Conservation (phyloP, 139 green algal species). For the Ettlia oleoabundans region DNA sequence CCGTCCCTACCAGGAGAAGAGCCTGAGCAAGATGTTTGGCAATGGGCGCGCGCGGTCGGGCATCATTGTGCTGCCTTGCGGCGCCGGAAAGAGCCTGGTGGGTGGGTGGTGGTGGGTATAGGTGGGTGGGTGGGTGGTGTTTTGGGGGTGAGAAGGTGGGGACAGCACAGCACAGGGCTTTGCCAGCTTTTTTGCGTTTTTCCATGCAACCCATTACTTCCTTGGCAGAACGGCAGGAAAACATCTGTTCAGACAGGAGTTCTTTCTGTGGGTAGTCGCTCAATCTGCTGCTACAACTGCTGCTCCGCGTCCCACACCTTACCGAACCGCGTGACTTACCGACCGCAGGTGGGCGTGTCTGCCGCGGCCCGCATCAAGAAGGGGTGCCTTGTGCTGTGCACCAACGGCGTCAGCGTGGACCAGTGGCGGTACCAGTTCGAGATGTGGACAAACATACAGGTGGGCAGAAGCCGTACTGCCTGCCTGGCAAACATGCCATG, state of each 20-base stretch:
- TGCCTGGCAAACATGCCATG: background rate
- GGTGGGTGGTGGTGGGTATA: slow-evolving; percentile 5
- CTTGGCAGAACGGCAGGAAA: no score
- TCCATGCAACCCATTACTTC: no score
- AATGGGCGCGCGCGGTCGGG: slow-evolving; percentile 91
- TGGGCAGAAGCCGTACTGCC: background rate
- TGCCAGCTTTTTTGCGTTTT: no score
- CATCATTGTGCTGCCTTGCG: slow-evolving; percentile 99
- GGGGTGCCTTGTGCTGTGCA: slow-evolving; percentile 84
- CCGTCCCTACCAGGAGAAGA: slow-evolving; percentile 83
- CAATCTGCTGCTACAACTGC: background rate
- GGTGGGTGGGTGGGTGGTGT: background rate
- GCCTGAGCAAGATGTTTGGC: slow-evolving; percentile 98
- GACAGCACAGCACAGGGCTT: no score
- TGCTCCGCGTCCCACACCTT: background rate
- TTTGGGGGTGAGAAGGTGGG: background rate
- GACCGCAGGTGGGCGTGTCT: slow-evolving; percentile 69
- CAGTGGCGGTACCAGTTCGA: slow-evolving; percentile 98
- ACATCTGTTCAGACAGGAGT: no score
- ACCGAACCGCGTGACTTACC: background rate
- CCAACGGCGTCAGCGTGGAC: slow-evolving; percentile 90
- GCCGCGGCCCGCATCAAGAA: slow-evolving; percentile 90
- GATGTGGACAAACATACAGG: slow-evolving; percentile 86
- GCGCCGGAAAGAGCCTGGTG: slow-evolving; percentile 94
- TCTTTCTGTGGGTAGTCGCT: no score